These are phyloP conservation scores for Monilinia fructigena DNA, from an alignment of 2,329 filamentous ascomycete genomes.

Conservation along the genomic window DNA sequence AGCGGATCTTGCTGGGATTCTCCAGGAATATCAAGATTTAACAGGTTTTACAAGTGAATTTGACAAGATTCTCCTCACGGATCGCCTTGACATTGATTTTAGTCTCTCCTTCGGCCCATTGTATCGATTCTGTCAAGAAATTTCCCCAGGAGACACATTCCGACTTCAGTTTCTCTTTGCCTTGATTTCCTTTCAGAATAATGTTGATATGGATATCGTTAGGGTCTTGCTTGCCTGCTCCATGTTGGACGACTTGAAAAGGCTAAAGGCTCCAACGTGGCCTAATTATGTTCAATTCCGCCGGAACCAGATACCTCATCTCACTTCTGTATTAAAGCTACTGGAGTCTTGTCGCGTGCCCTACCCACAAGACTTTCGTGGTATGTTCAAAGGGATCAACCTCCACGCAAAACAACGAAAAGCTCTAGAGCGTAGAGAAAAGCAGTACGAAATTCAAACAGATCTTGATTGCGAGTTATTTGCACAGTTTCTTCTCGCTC, in stretches of 20 bases:
- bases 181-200: constrained; percentile 45
- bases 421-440: constrained; percentile 34
- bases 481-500: constrained; percentile 44
- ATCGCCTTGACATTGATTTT: constrained; percentile 44
- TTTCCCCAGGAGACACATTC: constrained; percentile 37
- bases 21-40: constrained; percentile 42
- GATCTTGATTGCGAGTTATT: constrained; percentile 43
- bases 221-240: constrained; percentile 48
- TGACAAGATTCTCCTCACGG: constrained; percentile 42
- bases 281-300: constrained; percentile 43
- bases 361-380: constrained; percentile 33
- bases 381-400: constrained; percentile 20
- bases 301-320: constrained; percentile 39
- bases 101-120: constrained; percentile 47
- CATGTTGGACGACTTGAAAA: constrained; percentile 43
- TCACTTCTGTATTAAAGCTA: constrained; percentile 39
- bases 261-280: constrained; percentile 42
- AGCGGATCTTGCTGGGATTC: constrained; percentile 32
- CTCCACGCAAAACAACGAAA: constrained; percentile 23
- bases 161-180: constrained; percentile 49
- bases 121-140: constrained; percentile 41
- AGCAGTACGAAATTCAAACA: constrained; percentile 38
- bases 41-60: constrained; percentile 42
- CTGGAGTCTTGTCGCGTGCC: constrained; percentile 40
- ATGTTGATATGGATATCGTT: constrained; percentile 45